Evolutionary conservation across 345 rosid genomes (phyloP), one percentile per base, ranked within the genome.

Genomic region (Gossypium rotundifolium): DNA sequence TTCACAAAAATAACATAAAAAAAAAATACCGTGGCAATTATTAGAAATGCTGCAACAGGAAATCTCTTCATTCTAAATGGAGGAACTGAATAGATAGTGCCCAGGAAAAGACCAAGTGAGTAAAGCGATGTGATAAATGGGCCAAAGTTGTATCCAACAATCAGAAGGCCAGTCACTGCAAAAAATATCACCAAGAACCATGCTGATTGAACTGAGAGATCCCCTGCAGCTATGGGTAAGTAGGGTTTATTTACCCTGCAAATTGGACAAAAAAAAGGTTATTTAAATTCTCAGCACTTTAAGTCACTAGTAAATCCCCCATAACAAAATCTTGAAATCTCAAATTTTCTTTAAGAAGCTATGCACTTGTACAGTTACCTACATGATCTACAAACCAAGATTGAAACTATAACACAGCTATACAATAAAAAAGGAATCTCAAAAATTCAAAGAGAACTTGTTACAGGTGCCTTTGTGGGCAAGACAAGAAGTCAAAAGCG

Each of bases 171-270:
- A 20, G 90, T 67, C 78, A 88, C 82, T 44, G 92, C 93, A 81
- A 94, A 92, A 82, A 83, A 82, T 76, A 87, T 76, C 81, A 94
- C 98, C 90, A 94, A 73, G 61, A 85, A 70, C 98, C 98, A 94
- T 22, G 98, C 98, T 71, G 89, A 84, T 78, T 88, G 89, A 75
- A 90, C 90, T 33, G 97, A 92, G 52, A 94, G 97, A 83, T 94
- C 98, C 77, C 98, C 98, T 22, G 98, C 97, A 81, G 97, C 98
- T 79, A 94, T 90, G 68, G 97, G 98, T 79, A 94, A 85, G 82
- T 94, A 92, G 22, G 98, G 98, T 80, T 94, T 94, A 85, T 94
- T 94, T 83, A 94, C 98, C 88, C 97, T 94, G 88, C 85, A 88
- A 74, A 81, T 66, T 70, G 48, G 38, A 74, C 25, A 22, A 16